Conservation (phyloP, 192 early-diverging fungal species). For the Chytriomyces sp. region DNA sequence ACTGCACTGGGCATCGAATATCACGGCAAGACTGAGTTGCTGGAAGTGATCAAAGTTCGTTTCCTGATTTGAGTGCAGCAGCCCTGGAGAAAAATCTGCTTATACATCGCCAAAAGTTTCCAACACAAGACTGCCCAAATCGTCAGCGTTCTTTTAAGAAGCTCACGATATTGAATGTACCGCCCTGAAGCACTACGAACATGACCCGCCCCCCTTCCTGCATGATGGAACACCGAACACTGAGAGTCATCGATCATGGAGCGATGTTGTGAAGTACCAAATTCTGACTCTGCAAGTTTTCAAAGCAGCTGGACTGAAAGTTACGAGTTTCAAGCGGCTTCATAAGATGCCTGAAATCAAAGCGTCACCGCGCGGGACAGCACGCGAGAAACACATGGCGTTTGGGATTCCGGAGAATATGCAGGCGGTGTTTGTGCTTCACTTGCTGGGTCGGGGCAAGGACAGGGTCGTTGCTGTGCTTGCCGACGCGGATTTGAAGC, state of each 20-base stretch:
- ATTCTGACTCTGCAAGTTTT: background rate
- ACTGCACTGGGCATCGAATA: no score
- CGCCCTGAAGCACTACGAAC: background rate
- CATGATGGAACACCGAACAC: background rate
- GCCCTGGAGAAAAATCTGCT: no score
- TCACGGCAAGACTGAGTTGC: no score
- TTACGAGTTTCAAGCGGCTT: constrained; percentile 12
- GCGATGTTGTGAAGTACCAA: constrained; percentile 8
- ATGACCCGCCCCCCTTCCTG: background rate
- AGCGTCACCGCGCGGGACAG: no score
- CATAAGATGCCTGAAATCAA: constrained; percentile 5
- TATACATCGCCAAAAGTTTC: no score
- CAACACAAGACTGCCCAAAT: no score
- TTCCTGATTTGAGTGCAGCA: no score
- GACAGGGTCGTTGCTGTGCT: background rate
- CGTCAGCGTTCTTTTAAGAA: no score
- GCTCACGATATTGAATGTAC: no score
- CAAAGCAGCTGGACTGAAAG: background rate
- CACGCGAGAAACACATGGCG: background rate
- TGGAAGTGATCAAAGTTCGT: no score
- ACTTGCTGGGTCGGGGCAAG: background rate
- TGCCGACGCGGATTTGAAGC: background rate
- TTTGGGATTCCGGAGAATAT: background rate
- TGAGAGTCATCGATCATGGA: constrained; percentile 15
- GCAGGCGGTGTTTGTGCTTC: background rate